Base-by-base conservation (phyloP, 306 rosid species). In the Cajanus cajan region DNA sequence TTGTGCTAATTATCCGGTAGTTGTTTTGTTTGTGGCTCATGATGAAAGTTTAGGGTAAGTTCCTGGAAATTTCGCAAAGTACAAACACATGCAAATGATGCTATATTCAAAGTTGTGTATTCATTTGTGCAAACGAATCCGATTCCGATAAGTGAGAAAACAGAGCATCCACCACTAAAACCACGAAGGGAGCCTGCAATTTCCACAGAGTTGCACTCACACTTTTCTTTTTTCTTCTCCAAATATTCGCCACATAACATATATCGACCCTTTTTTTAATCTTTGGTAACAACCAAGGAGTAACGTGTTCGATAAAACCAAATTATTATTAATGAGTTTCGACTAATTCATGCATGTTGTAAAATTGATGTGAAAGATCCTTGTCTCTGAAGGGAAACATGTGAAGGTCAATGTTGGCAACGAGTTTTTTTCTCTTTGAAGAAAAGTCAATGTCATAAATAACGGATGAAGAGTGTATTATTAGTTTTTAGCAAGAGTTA, bases 171-270 rank as follows among this genome's bases (percentile, higher is more conserved):
- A 67, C 39, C 65, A 4, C 33, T 47, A 7, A 2, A 36, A 34
- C 47, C 1, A 9, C 11, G 36, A 54, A 62, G 19, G 47, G 41
- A 22, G 18, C 2, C 8, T 7, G 33, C 76, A 85, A 24, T 68
- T 82, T 78, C 85, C 75, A 1, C 3, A 34, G 61, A 70, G 62
- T 69, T 75, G 22, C 85, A 76, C 51, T 48, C 15, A 2, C 74
- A 69, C 68, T 82, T 82, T 25, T 50, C 78, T 34, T 82, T 77
- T n/a, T 50, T 69, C 70, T 31, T 37, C 7, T 43, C 48, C 39
- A 77, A 77, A 77, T 51, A 43, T 43, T 45, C 21, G 10, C 31
- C 31, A 28, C 31, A 28, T 28, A n/a, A 28, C 31, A 28, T n/a
- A n/a, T n/a, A 28, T 28, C 2, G 31, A 28, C 31, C 31, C 31